A percentile compares a stretch with the other conserved stretches of the same genome.
Evolutionary conservation across 163 green algal species (phyloP).

Genomic region (Chlamydomonas reinhardtii): DNA sequence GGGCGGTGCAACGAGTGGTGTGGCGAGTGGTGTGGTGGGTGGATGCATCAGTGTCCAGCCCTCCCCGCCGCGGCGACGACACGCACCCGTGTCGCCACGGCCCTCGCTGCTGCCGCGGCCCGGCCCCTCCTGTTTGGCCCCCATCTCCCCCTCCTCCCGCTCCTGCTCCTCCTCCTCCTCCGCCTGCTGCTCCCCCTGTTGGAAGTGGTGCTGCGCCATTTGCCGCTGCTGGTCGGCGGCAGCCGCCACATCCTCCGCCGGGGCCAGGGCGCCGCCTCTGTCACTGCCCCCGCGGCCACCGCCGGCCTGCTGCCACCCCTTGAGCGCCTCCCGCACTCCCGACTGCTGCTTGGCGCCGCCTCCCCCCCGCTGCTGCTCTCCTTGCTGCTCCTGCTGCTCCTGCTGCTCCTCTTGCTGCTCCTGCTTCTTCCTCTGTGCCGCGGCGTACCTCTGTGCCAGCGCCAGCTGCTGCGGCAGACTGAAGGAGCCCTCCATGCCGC

Average conservation of each 20-base stretch:
- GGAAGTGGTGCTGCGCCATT: too few species aligned
- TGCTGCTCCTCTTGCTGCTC: too few species aligned
- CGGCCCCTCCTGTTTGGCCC: too few species aligned
- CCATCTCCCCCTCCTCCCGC: background rate
- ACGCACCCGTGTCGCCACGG: too few species aligned
- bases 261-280: background rate
- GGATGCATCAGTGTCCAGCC: background rate
- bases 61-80: background rate
- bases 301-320: background rate
- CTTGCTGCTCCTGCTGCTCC: too few species aligned
- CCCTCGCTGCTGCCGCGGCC: too few species aligned
- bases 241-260: background rate
- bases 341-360: too few species aligned
- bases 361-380: too few species aligned
- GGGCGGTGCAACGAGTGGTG: too few species aligned
- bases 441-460: background rate
- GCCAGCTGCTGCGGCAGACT: background rate
- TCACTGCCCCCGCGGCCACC: background rate
- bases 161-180: background rate
- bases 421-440: too few species aligned
- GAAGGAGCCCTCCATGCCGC: background rate
- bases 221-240: background rate
- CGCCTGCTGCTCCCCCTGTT: background rate
- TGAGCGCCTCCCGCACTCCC: background rate
- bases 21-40: too few species aligned